Conservation (phyloP, 106 monocot species). For the Alisma plantagoaquatica region DNA sequence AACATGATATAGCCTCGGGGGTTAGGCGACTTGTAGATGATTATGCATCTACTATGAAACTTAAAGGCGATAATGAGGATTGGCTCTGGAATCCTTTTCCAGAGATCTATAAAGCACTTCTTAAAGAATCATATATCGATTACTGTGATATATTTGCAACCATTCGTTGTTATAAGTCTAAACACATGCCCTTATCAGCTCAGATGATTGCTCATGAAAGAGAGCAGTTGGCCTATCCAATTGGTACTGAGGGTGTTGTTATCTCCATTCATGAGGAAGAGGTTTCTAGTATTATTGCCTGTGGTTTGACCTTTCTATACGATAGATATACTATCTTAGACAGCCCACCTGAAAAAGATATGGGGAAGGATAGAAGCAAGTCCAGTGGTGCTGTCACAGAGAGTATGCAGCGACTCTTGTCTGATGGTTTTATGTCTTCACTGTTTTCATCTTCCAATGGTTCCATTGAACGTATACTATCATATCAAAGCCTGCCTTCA, state of each 20-base stretch:
- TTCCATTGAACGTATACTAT: conserved; percentile 27
- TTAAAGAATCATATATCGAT: conserved; percentile 44
- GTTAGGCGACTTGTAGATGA: too few relatives aligned
- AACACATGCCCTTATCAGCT: conserved; percentile 25
- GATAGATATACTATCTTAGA: conserved; percentile 11
- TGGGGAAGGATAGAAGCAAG: conserved; percentile 18
- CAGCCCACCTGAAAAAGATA: conserved; percentile 10
- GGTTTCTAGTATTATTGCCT: conserved; percentile 85
- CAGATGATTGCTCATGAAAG: conserved; percentile 19
- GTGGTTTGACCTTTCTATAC: conserved; percentile 38
- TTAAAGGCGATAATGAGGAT: conserved; percentile 23
- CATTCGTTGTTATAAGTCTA: conserved; percentile 39
- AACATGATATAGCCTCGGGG: too few relatives aligned
- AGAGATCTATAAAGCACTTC: conserved; percentile 34
- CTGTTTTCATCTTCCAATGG: conserved; percentile 25
- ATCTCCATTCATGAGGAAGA: conserved; percentile 69
- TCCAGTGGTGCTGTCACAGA: too few relatives aligned
- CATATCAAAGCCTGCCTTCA: conserved; percentile 28
- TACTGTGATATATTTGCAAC: conserved; percentile 46
- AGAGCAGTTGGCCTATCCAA: conserved; percentile 27
- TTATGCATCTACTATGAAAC: too few relatives aligned
- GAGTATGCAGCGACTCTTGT: conserved; percentile 10
- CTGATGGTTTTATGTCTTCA: conserved; percentile 22
- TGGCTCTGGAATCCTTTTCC: conserved; percentile 75
- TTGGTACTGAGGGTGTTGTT: conserved; percentile 38